phyloP scores from a whole-genome alignment of 192 early-diverging fungal genomes.

The Coemansia asiatica region DNA sequence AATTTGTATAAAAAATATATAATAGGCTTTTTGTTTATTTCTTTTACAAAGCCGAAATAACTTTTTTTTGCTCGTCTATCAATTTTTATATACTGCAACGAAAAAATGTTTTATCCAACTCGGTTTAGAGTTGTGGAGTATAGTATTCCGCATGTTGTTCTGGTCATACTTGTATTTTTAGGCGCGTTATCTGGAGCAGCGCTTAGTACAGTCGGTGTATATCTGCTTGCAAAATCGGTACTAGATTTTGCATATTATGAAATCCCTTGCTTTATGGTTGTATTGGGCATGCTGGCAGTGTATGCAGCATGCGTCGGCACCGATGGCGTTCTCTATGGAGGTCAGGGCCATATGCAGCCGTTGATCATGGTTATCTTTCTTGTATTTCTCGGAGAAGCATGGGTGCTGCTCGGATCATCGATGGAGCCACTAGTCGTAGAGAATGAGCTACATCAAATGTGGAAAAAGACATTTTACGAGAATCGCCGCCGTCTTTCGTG shows the following conservation, averaged over 20 bases:
- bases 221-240: background rate
- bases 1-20: too few species aligned
- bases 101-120: background rate
- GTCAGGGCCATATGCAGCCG: background rate
- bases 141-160: background rate
- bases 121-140: background rate
- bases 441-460: constrained; percentile 34
- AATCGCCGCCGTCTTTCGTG: constrained; percentile 43
- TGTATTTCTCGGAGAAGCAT: constrained; percentile 21
- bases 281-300: background rate
- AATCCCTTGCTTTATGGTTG: constrained; percentile 2
- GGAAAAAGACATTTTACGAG: constrained; percentile 44
- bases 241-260: background rate
- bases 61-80: constrained; percentile 1
- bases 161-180: background rate
- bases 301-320: constrained; percentile 7
- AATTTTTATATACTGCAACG: background rate
- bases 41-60: too few species aligned
- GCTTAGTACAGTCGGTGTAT: background rate
- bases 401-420: constrained; percentile 19
- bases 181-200: constrained; percentile 2
- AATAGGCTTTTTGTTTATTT: too few species aligned
- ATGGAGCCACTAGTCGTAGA: constrained; percentile 18
- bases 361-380: background rate
- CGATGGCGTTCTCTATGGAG: background rate